Conservation (phyloP, 2,329 filamentous ascomycete species). For the Catunica adiposa region DNA sequence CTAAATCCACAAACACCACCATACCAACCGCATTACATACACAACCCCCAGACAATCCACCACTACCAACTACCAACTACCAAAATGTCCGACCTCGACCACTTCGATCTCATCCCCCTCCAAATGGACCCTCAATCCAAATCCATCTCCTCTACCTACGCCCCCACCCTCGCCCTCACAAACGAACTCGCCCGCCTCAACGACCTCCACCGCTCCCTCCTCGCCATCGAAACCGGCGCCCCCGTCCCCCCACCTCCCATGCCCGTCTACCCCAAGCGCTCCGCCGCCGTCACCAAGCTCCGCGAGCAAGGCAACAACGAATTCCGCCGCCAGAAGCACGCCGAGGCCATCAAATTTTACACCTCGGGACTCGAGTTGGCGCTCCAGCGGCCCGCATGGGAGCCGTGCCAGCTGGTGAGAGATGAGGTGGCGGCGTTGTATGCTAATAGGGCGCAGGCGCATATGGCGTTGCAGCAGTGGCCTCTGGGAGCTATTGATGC, state of each 20-base stretch:
- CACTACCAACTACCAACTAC: background rate
- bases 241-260: constrained; percentile 68
- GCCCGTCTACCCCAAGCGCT: constrained; percentile 84
- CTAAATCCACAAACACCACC: background rate
- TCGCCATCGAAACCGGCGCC: constrained; percentile 44
- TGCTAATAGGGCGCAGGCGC: constrained; percentile 75
- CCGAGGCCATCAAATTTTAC: constrained; percentile 68
- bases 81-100: constrained; percentile 44
- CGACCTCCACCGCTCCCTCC: constrained; percentile 56
- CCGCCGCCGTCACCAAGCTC: constrained; percentile 74
- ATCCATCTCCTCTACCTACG: constrained; percentile 40
- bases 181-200: constrained; percentile 61
- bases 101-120: constrained; percentile 70
- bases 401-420: constrained; percentile 64
- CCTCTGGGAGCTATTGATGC: constrained; percentile 76
- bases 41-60: background rate
- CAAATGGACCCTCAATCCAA: constrained; percentile 70
- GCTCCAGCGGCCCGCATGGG: constrained; percentile 65
- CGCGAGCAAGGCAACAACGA: constrained; percentile 72
- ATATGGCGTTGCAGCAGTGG: constrained; percentile 72
- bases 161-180: constrained; percentile 34
- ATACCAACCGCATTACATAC: background rate
- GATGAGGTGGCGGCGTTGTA: constrained; percentile 72
- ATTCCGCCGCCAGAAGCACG: constrained; percentile 60
- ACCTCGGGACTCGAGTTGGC: constrained; percentile 84